Evolutionary conservation across 345 rosid genomes (phyloP).

Genomic region (Eucalyptus polybractea): DNA sequence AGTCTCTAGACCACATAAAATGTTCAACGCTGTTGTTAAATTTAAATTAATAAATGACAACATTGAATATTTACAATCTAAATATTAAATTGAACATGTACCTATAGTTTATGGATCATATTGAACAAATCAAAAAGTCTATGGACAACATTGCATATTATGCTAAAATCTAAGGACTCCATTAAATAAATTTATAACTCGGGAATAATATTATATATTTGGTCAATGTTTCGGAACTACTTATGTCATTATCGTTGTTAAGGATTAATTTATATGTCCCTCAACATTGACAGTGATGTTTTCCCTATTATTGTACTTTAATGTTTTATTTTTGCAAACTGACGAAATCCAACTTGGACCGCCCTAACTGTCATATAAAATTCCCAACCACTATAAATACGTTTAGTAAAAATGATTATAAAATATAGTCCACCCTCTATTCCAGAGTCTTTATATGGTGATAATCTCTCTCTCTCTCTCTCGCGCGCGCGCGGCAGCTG

Average conservation of each 20-base stretch:
- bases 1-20: too few species aligned
- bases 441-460: not conserved
- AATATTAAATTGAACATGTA: too few species aligned
- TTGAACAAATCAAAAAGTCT: too few species aligned
- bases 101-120: too few species aligned
- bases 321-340: not conserved
- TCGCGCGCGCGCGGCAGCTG: not conserved
- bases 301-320: not conserved
- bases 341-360: not conserved
- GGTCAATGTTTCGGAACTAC: too few species aligned
- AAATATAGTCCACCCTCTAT: not conserved
- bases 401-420: not conserved
- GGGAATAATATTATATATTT: too few species aligned
- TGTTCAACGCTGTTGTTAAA: not conserved
- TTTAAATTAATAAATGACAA: too few species aligned
- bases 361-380: not conserved
- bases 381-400: not conserved
- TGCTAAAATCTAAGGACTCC: too few species aligned
- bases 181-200: too few species aligned
- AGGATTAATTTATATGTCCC: not conserved
- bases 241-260: too few species aligned
- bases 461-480: not conserved
- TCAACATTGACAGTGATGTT: not conserved
- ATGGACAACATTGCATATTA: too few species aligned
- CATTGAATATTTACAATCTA: too few species aligned